Conservation (phyloP, 2,329 filamentous ascomycete genomes). For the Colletotrichum tropicicola region DNA sequence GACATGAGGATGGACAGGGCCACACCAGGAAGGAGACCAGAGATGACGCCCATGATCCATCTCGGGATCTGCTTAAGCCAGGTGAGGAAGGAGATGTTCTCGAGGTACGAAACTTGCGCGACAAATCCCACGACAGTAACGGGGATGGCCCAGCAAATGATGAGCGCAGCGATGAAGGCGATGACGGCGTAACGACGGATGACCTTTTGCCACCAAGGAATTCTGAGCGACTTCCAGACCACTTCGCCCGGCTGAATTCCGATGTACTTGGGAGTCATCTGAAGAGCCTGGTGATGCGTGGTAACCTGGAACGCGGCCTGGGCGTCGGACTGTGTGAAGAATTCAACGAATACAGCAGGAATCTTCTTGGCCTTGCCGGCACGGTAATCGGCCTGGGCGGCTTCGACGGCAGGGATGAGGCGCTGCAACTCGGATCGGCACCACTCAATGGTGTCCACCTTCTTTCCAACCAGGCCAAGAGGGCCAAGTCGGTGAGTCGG, state of each 20-base stretch:
- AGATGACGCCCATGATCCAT: conserved; percentile 81
- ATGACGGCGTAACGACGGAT: conserved; percentile 75
- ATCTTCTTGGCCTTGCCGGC: conserved; percentile 71
- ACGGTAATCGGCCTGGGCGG: conserved; percentile 73
- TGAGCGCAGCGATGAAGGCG: conserved; percentile 77
- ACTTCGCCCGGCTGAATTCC: conserved; percentile 85
- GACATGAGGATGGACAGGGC: conserved; percentile 86
- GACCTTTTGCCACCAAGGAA: conserved; percentile 88
- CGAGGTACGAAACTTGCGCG: conserved; percentile 81
- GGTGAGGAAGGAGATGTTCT: conserved; percentile 70
- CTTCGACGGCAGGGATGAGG: conserved; percentile 74
- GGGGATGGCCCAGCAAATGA: conserved; percentile 86
- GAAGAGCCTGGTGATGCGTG: conserved; percentile 85
- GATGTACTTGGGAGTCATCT: conserved; percentile 87
- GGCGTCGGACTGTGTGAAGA: conserved; percentile 81
- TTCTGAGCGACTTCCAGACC: conserved; percentile 85
- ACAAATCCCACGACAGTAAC: conserved; percentile 85
- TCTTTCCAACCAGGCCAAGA: conserved; percentile 71
- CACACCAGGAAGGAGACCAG: conserved; percentile 83
- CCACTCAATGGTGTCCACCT: conserved; percentile 96
- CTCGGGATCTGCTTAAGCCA: conserved; percentile 78
- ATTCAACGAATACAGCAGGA: conserved; percentile 90
- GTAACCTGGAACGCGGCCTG: conserved; percentile 89
- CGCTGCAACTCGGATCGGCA: conserved; percentile 77
- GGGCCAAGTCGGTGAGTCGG: conserved; percentile 77